Conservation (phyloP, 2,329 filamentous ascomycete genomes). For the Pyrenochaeta sp. region DNA sequence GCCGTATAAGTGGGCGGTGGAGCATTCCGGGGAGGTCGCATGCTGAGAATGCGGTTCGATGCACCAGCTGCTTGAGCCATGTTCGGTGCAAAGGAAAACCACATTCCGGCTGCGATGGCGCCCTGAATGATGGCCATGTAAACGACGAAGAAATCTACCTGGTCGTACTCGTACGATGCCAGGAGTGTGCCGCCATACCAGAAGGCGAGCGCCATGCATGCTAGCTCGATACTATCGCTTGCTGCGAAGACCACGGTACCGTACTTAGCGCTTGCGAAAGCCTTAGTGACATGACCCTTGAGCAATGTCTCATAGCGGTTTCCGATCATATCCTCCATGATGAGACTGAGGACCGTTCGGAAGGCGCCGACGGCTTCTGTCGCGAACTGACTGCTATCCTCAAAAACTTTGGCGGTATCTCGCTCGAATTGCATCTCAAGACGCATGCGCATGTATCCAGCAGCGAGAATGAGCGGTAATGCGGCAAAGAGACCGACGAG, state of each 20-base stretch:
- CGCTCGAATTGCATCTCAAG: slow-evolving; percentile 73
- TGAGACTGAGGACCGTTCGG: slow-evolving; percentile 74
- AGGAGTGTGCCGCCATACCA: slow-evolving; percentile 59
- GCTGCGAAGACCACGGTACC: slow-evolving; percentile 73
- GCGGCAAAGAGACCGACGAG: slow-evolving; percentile 71
- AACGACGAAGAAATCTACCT: slow-evolving; percentile 60
- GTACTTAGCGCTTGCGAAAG: slow-evolving; percentile 69
- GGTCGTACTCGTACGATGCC: slow-evolving; percentile 57
- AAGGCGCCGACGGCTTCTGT: slow-evolving; percentile 78
- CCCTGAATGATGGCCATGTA: slow-evolving; percentile 62
- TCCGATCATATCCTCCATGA: slow-evolving; percentile 72
- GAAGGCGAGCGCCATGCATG: slow-evolving; percentile 68
- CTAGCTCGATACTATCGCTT: slow-evolving; percentile 71
- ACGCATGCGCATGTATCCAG: slow-evolving; percentile 61
- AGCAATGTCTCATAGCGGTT: slow-evolving; percentile 69
- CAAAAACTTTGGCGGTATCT: slow-evolving; percentile 73
- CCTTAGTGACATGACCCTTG: slow-evolving; percentile 64
- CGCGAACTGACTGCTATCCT: slow-evolving; percentile 76
- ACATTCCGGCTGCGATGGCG: slow-evolving; percentile 47
- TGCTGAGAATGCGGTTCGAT: slow-evolving; percentile 48
- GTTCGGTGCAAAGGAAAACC: slow-evolving; percentile 58
- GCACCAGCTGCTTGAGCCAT: slow-evolving; percentile 49
- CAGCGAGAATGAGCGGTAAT: slow-evolving; percentile 60
- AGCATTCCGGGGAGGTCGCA: slow-evolving; percentile 33
- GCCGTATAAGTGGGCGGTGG: slow-evolving; percentile 15